phyloP scores from a whole-genome alignment of 306 rosid species.

The Dryas alaskensis region DNA sequence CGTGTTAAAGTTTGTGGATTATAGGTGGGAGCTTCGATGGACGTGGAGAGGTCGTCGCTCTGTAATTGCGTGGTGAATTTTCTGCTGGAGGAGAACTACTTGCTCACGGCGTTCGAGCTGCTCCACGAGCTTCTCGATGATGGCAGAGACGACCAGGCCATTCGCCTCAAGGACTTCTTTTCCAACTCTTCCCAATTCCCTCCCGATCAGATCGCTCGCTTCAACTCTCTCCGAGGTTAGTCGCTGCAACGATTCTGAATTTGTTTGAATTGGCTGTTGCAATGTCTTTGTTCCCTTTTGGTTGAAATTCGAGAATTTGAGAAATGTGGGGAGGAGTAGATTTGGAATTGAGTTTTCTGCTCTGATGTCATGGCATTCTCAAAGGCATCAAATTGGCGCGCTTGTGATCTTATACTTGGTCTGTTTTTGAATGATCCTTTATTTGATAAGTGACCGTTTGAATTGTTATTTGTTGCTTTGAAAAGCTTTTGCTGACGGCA shows the following conservation, averaged over 20 bases:
- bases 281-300: neutral
- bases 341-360: neutral
- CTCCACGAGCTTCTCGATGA: conserved; percentile 99
- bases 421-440: neutral
- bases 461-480: too few species aligned
- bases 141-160: conserved; percentile 81
- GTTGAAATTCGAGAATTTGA: neutral
- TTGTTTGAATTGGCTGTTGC: neutral
- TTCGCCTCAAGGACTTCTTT: conserved; percentile 83
- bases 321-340: neutral
- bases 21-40: conserved; percentile 41
- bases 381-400: conserved; percentile 2
- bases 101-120: conserved; percentile 91
- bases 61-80: conserved; percentile 99
- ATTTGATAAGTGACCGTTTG: neutral
- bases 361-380: neutral
- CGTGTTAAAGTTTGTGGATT: neutral
- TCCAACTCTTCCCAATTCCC: conserved; percentile 78
- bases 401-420: neutral
- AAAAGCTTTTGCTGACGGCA: neutral
- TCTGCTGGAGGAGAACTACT: conserved; percentile 84
- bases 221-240: conserved; percentile 80
- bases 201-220: conserved; percentile 82
- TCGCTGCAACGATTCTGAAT: neutral
- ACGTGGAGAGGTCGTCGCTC: conserved; percentile 90